Percentiles rank a stretch among this genome's conserved stretches.
Evolutionary conservation across 164 flowering plant species (phyloP).

Genomic region (Aristolochia fimbriata): DNA sequence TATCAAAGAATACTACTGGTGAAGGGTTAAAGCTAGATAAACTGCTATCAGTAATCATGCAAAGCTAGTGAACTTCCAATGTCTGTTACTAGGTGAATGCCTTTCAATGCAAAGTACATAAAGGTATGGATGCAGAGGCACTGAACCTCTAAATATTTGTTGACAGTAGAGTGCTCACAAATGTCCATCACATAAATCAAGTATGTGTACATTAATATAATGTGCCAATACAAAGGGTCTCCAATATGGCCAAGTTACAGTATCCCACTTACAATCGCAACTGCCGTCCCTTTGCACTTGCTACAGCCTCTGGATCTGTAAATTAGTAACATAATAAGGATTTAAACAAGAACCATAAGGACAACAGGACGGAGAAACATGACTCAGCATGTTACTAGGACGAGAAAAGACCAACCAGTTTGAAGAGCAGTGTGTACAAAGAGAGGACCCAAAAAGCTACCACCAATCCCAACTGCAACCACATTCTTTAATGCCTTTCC

Average conservation of each 20-base stretch:
- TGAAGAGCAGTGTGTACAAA: conserved; percentile 98
- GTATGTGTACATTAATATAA: too few species aligned
- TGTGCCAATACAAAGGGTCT: too few species aligned
- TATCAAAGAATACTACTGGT: too few species aligned
- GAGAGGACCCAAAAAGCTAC: conserved; percentile 92
- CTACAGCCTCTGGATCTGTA: conserved; percentile 72
- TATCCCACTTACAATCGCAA: conserved; percentile 70
- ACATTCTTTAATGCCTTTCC: conserved; percentile 80
- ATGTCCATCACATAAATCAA: too few species aligned
- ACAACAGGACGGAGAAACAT: neutral
- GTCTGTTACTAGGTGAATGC: too few species aligned
- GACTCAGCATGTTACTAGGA: neutral
- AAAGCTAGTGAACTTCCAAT: too few species aligned
- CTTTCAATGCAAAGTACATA: too few species aligned
- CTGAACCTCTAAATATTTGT: too few species aligned
- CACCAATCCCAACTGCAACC: conserved; percentile 83
- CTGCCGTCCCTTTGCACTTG: conserved; percentile 73
- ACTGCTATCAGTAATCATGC: too few species aligned
- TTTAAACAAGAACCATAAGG: conserved; percentile 1
- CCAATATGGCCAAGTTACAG: neutral
- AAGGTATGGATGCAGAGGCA: too few species aligned
- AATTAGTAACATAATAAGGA: conserved; percentile 5
- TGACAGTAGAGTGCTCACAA: too few species aligned
- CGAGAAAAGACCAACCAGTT: conserved; percentile 34
- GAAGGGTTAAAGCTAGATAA: too few species aligned